Evolutionary conservation across 345 rosid species (phyloP).

Genomic region (Gossypium sturtianum): DNA sequence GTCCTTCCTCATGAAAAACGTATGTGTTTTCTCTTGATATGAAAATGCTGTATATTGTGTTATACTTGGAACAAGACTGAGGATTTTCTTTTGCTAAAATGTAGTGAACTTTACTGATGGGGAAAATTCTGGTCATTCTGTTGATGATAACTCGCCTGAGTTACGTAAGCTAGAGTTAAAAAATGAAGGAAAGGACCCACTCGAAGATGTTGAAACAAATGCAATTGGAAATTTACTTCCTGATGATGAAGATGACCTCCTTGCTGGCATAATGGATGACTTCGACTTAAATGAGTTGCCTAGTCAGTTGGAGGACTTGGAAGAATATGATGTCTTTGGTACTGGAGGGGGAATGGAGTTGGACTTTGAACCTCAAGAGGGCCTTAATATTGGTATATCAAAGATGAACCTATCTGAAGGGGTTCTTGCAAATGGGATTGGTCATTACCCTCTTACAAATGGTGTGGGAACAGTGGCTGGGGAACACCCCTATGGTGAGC

Average conservation of each 20-base stretch:
- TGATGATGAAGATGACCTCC: conserved; percentile 77
- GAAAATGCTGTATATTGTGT: neutral
- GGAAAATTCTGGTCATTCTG: conserved; percentile 35
- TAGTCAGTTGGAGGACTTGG: conserved; percentile 60
- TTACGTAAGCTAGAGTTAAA: conserved; percentile 38
- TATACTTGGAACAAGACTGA: neutral
- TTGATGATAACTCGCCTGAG: conserved; percentile 47
- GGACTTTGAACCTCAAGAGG: conserved; percentile 61
- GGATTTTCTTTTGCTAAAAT: conserved; percentile 19
- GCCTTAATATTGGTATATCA: conserved; percentile 36
- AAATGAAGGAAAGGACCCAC: conserved; percentile 41
- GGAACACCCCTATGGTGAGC: conserved; percentile 95
- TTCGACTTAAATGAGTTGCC: conserved; percentile 65
- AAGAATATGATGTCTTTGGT: conserved; percentile 78
- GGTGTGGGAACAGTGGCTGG: conserved; percentile 68
- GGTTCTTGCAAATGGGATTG: conserved; percentile 40
- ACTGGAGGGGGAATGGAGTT: conserved; percentile 88
- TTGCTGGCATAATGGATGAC: conserved; percentile 78
- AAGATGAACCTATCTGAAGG: conserved; percentile 51
- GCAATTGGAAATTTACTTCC: conserved; percentile 60
- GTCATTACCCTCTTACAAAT: conserved; percentile 46
- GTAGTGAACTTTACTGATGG: conserved; percentile 64
- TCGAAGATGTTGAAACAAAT: conserved; percentile 45
- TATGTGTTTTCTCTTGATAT: conserved; percentile 27
- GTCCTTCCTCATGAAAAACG: conserved; percentile 72